Base-by-base conservation (phyloP, 768 basidiomycete genomes). In the Lentinula boryana region DNA sequence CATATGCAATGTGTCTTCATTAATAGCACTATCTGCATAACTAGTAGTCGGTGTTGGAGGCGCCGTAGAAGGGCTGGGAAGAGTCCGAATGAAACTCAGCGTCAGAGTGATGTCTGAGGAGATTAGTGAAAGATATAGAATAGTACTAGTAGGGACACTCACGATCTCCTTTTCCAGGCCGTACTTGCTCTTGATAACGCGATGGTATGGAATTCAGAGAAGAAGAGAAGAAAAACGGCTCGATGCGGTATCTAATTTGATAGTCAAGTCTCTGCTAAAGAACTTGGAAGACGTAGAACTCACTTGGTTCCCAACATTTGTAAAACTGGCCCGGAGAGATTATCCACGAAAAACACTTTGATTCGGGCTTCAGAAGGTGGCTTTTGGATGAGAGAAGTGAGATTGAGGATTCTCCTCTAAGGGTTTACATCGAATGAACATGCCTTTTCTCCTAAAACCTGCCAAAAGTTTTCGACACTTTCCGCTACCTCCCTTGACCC, bases 221-320 rank as follows among this genome's bases (percentile, higher is more conserved):
- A 0, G 75, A 78, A 13, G 77, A 73, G 57, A 76, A 79, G 66
- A 76, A 79, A 63, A 79, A 78, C 0, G 78, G 76, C 60, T 79
- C 76, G 31, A 78, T 71, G 56, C 74, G 65, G 52, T 74, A 78
- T 46, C 78, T 79, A 44, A 32, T 13, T 10, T 36, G 40, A 58
- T 60, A 43, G 33, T 62, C 41, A 61, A 53, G 32, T 18, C 23
- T 31, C 54, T 23, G 13, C 12, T 12, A 31, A 2, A 51, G 18
- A 21, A 43, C 35, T 13, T 8, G 18, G 10, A 18, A 7, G 32
- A 8, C 15, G 13, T n/a, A n/a, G 33, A 16, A 67, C 69, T 3
- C 36, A 77, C 77, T 61, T 72, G 21, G 74, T 69, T 7, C 78
- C 78, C 2, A 79, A 59, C 67, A 78, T 72, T 54, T 65, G 60